A percentile compares a stretch with the other conserved stretches of the same genome.
These are phyloP conservation scores for Collybia mongolica DNA, from an alignment of 768 basidiomycete species.

Conservation along the genomic window DNA sequence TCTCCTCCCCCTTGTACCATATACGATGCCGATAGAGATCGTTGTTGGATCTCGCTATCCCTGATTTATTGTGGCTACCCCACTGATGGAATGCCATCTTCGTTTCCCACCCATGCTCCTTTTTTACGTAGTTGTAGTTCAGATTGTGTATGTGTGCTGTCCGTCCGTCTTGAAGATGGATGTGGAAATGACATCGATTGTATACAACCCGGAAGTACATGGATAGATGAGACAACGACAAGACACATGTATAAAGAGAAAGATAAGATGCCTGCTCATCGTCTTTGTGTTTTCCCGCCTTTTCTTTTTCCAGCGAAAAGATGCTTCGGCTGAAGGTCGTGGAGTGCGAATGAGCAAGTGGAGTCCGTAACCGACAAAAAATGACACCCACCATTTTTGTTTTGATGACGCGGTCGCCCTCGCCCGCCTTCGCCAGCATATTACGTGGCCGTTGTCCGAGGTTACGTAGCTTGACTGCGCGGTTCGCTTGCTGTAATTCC, in stretches of 20 bases:
- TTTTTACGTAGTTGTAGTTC: slow-evolving; percentile 2
- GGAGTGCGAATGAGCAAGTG: slow-evolving; percentile 9
- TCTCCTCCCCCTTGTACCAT: neutral
- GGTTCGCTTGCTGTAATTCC: slow-evolving; percentile 66
- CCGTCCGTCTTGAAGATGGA: slow-evolving; percentile 18
- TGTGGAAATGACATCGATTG: neutral
- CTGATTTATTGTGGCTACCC: neutral
- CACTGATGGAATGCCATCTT: neutral
- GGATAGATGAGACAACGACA: slow-evolving; percentile 12
- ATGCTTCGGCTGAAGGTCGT: slow-evolving; percentile 74
- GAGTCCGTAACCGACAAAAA: slow-evolving; percentile 5
- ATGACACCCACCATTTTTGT: slow-evolving; percentile 70
- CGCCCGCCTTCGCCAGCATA: slow-evolving; percentile 86
- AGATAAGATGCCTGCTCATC: slow-evolving; percentile 35
- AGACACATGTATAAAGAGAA: too few species aligned
- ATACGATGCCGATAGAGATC: neutral
- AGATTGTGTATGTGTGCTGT: slow-evolving; percentile 3
- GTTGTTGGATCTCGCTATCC: neutral
- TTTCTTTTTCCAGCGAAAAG: slow-evolving; percentile 85
- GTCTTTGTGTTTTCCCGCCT: slow-evolving; percentile 77
- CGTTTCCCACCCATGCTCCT: neutral
- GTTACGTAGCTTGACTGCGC: slow-evolving; percentile 80
- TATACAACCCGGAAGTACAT: slow-evolving; percentile 4
- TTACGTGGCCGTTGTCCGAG: slow-evolving; percentile 87
- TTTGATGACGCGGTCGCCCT: slow-evolving; percentile 80